These are phyloP conservation scores for Xylariaceae sp. DNA, from an alignment of 2,329 filamentous ascomycete species.

Conservation along the genomic window DNA sequence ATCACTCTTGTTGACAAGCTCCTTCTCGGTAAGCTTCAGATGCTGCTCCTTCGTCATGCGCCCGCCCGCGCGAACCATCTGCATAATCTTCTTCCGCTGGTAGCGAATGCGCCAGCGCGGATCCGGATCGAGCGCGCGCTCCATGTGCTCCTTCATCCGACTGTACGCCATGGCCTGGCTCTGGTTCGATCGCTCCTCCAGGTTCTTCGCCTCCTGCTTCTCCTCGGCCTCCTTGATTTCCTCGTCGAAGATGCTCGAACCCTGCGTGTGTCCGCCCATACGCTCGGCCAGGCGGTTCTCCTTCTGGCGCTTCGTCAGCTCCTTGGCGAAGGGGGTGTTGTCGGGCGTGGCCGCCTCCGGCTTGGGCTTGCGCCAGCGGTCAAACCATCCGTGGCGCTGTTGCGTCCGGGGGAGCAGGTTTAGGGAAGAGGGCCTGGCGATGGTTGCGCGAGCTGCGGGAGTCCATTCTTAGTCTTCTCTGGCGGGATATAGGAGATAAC, in stretches of 20 bases:
- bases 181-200: conserved; percentile 2
- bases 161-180: conserved; percentile 34
- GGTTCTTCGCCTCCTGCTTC: not conserved
- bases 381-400: conserved; percentile 38
- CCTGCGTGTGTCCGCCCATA: conserved; percentile 41
- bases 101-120: conserved; percentile 66
- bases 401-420: conserved; percentile 32
- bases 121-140: conserved; percentile 66
- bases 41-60: conserved; percentile 60
- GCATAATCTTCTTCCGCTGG: conserved; percentile 79
- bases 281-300: conserved; percentile 38
- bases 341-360: conserved; percentile 12
- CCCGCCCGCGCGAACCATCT: conserved; percentile 63
- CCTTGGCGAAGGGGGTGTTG: conserved; percentile 8
- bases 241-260: conserved; percentile 60
- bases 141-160: conserved; percentile 47
- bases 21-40: conserved; percentile 59
- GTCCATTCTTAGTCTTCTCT: not conserved
- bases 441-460: conserved; percentile 20
- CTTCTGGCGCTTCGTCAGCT: conserved; percentile 16
- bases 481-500: not conserved
- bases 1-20: conserved; percentile 56
- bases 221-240: conserved; percentile 35
- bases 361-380: conserved; percentile 11
- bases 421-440: conserved; percentile 23